A percentile compares a stretch with the other conserved stretches of the same genome.
phyloP scores from a whole-genome alignment of 192 early-diverging fungal genomes.

The Coemansia guatemalensis region DNA sequence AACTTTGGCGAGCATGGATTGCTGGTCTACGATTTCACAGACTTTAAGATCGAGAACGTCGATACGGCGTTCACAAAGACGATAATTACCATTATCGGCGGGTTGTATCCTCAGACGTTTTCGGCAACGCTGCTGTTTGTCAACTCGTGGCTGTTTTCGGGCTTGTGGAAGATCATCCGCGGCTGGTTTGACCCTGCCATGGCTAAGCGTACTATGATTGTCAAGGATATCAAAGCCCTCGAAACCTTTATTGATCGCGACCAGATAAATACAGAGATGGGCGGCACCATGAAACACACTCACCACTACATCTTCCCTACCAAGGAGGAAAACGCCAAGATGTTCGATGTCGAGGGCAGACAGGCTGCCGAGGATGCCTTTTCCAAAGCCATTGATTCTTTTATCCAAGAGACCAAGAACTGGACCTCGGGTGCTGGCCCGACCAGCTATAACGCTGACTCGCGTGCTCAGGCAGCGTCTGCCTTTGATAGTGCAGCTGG shows the following conservation, averaged over 20 bases:
- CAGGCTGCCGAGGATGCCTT: constrained; percentile 41
- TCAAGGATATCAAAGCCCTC: constrained; percentile 63
- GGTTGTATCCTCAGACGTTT: constrained; percentile 82
- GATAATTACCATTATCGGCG: constrained; percentile 70
- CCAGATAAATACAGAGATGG: constrained; percentile 60
- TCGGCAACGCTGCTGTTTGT: constrained; percentile 70
- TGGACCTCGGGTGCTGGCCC: constrained; percentile 37
- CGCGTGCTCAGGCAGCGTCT: constrained; percentile 24
- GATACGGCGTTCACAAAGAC: constrained; percentile 75
- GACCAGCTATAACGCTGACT: constrained; percentile 9
- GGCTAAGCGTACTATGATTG: constrained; percentile 73
- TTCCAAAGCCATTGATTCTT: constrained; percentile 30
- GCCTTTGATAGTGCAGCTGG: constrained; percentile 31
- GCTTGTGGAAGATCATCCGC: constrained; percentile 76
- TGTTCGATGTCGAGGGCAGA: constrained; percentile 55
- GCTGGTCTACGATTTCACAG: constrained; percentile 74
- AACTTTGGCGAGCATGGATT: constrained; percentile 45
- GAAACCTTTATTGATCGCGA: constrained; percentile 58
- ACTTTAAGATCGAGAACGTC: constrained; percentile 69
- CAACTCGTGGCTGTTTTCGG: constrained; percentile 87
- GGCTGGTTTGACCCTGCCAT: constrained; percentile 83
- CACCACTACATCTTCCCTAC: constrained; percentile 57
- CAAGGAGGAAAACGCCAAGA: constrained; percentile 52
- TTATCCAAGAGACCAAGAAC: constrained; percentile 42
- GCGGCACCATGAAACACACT: constrained; percentile 57